Base-by-base conservation (phyloP, 208 protist genomes). In the Sergeia podlipaevii region DNA sequence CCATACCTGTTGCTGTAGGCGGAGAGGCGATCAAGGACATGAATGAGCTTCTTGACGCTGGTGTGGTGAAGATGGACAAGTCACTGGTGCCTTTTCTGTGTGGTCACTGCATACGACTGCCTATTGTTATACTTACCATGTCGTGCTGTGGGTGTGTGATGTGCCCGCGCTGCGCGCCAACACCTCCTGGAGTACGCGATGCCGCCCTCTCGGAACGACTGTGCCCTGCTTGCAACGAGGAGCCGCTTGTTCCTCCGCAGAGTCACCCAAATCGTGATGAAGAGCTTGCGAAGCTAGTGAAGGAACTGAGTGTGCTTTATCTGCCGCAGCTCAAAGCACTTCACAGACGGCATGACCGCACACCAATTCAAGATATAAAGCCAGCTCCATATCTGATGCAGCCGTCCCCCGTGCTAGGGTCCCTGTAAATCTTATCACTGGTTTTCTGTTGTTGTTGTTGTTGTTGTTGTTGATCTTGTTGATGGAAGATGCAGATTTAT, bases 301-400 rank as follows among this genome's bases (percentile, higher is more conserved):
- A 79, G 29, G 85, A 93, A 57, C 63, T 89, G 17, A 79, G 81
- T 52, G 80, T 93, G 57, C 55, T 93, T 10, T 85, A 88, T 56
- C 52, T 68, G 13, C 75, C 78, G 1, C 80, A 93, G 56, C 60
- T 86, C 3, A 47, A 59, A 17, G 44, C 41, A 10, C 32, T 54
- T 33, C 54, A 47, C 6, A 60, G 10, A 17, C 42, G 48, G 34
- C 13, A n/a, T n/a, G 34, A n/a, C n/a, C 34, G 11, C 34, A n/a
- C 11, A 38, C 11, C n/a, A 38, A 38, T n/a, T 38, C 13, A 38
- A n/a, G n/a, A 38, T 38, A n/a, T 38, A 11, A n/a, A 11, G 11
- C 13, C 11, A n/a, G n/a, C 34, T 38, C 13, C n/a, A n/a, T 38
- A n/a, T 38, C 11, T 38, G n/a, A n/a, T n/a, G 34, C 11, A 38